Evolutionary conservation across 2,329 filamentous ascomycete species (phyloP), one percentile per base, ranked within the genome.

Genomic region (Pseudogymnoascus destructans): DNA sequence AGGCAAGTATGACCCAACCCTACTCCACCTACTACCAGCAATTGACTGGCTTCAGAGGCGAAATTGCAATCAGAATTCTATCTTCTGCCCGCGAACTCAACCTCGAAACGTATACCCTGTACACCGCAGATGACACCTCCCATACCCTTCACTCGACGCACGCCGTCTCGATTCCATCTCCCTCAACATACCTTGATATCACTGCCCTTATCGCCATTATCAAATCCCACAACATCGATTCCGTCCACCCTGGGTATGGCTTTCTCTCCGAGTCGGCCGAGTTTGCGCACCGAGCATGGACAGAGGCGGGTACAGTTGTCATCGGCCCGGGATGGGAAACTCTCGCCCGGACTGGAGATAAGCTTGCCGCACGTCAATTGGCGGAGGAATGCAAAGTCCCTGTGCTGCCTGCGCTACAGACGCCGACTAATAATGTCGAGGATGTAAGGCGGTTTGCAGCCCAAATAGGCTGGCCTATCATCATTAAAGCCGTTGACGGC

Each of bases 161-260:
- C 62, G 72, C 75, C 3, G 69, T 85, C 17, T 68, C 74, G 58
- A 66, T 84, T 2, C 65, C 73, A 1, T 79, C 77, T 0, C 72
- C 79, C 15, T 68, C 74, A 1, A 73, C 75, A 0, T 84, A 82
- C 63, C 73, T 81, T 64, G 71, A 78, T 62, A 76, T 81, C 30
- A 60, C 73, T 6, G 66, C 72, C 5, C 67, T 84, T 0, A 66
- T 81, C 6, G 59, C 67, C 0, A 67, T 83, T 21, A 76, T 69
- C 3, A 73, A 74, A 58, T 70, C 77, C 35, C 66, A 82, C 64
- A 62, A 69, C 0, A 79, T 83, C 64, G 78, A 85, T 67, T 80
- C 80, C 13, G 84, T 88, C 63, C 85, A 88, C 69, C 85, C 85
- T 1, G 85, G 85, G 9, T 89, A 88, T 73, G 85, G 85, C 52